These are phyloP conservation scores for Mollisia scopiformis DNA, from an alignment of 2,329 filamentous ascomycete genomes.

Conservation along the genomic window DNA sequence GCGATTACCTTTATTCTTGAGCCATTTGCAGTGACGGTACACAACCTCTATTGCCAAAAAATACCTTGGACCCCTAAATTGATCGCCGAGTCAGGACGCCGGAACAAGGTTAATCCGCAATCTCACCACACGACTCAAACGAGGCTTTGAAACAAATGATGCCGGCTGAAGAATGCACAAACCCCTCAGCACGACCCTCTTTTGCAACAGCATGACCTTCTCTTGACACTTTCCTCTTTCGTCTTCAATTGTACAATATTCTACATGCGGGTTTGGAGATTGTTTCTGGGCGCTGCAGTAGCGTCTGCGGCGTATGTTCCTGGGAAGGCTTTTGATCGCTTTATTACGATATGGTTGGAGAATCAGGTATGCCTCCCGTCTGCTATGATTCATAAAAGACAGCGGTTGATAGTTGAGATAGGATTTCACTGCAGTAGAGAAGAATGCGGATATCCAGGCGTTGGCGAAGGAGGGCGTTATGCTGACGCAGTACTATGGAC, in stretches of 20 bases:
- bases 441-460: slow-evolving; percentile 43
- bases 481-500: slow-evolving; percentile 48
- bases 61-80: neutral
- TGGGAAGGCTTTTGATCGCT: slow-evolving; percentile 61
- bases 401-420: slow-evolving; percentile 28
- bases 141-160: slow-evolving; percentile 7
- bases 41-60: neutral
- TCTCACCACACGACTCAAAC: slow-evolving; percentile 39
- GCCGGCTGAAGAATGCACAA: neutral
- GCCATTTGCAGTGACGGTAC: neutral
- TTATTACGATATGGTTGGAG: slow-evolving; percentile 66
- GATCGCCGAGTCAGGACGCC: neutral
- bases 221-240: neutral
- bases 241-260: neutral
- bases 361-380: slow-evolving; percentile 46
- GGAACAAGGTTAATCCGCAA: neutral
- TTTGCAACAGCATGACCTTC: neutral
- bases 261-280: slow-evolving; percentile 20
- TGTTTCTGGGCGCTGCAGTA: slow-evolving; percentile 11
- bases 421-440: slow-evolving; percentile 47
- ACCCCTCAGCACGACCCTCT: neutral
- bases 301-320: slow-evolving; percentile 29
- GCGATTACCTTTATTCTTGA: neutral
- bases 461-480: slow-evolving; percentile 48
- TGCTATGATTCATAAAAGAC: neutral